phyloP scores from a whole-genome alignment of 139 green algal genomes.

The Chlorella ohadii region DNA sequence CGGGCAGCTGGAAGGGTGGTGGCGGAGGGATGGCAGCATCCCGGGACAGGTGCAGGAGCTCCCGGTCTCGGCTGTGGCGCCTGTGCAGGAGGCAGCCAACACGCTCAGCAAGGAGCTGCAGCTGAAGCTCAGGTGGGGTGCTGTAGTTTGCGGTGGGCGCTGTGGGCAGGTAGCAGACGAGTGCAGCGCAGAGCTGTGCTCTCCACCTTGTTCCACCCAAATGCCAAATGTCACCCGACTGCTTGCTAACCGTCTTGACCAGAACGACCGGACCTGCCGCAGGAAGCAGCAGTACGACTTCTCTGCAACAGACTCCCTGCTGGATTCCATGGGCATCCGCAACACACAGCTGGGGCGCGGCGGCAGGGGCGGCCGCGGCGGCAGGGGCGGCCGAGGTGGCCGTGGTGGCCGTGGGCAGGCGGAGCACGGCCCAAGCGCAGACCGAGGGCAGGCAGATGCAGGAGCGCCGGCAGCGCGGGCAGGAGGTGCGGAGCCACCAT shows the following conservation, averaged over 20 bases:
- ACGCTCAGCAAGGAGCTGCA: conserved; percentile 1
- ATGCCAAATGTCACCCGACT: too few species aligned
- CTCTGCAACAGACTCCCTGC: conserved; percentile 60
- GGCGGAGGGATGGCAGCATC: conserved; percentile 24
- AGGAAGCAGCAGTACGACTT: conserved; percentile 76
- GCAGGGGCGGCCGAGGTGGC: background rate
- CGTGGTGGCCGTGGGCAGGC: background rate
- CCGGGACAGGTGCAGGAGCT: conserved; percentile 7
- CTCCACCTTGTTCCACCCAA: too few species aligned
- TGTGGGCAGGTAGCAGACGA: too few species aligned
- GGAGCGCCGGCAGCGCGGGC: too few species aligned
- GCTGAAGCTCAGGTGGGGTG: background rate
- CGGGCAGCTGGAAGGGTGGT: conserved; percentile 16
- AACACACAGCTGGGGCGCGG: background rate
- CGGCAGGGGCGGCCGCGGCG: conserved; percentile 3
- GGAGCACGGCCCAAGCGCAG: background rate
- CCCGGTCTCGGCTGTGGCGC: background rate
- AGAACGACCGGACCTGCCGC: too few species aligned
- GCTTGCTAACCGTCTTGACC: too few species aligned
- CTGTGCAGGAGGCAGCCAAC: background rate
- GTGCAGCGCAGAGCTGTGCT: too few species aligned
- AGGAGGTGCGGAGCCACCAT: background rate
- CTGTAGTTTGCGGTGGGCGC: too few species aligned
- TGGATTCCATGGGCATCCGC: conserved; percentile 59
- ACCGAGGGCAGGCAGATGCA: background rate